Percentiles rank a stretch among this genome's conserved stretches.
Conservation (phyloP, 306 rosid species). For the Prinsepia uniflora region DNA sequence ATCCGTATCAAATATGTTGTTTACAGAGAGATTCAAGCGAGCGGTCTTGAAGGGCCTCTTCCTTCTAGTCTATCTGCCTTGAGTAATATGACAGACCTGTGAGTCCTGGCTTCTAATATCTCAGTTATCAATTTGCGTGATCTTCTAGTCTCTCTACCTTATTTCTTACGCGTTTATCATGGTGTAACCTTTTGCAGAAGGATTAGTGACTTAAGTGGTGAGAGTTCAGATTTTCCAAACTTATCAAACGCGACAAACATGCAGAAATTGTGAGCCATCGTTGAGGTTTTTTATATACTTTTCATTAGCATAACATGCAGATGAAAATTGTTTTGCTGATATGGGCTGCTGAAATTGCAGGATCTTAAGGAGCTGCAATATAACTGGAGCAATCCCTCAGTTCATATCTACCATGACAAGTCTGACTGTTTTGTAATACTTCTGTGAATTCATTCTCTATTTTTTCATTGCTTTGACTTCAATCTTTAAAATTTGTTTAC, state of each 20-base stretch:
- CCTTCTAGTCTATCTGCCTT: conserved; percentile 25
- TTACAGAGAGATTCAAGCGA: conserved; percentile 29
- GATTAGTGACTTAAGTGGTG: conserved; percentile 29
- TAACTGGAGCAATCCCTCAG: conserved; percentile 25
- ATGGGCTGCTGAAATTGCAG: conserved; percentile 18
- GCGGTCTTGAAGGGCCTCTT: conserved; percentile 35
- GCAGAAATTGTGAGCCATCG: conserved; percentile 21
- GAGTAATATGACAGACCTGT: conserved; percentile 21
- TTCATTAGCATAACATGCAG: background rate
- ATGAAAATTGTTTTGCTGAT: background rate
- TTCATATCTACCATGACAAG: conserved; percentile 3
- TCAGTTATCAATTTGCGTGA: background rate
- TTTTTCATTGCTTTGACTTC: background rate
- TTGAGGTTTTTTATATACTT: background rate
- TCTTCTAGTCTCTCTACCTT: background rate
- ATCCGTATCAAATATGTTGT: background rate
- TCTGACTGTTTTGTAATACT: conserved; percentile 13
- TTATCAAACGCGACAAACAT: conserved; percentile 15
- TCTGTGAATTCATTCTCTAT: background rate
- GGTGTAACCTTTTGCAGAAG: conserved; percentile 20
- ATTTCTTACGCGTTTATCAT: background rate
- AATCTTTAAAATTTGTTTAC: too few species aligned
- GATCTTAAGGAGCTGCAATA: conserved; percentile 30
- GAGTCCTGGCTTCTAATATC: conserved; percentile 8
- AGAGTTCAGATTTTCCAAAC: conserved; percentile 22